These are phyloP conservation scores for Melanomma pulvis-pyrius DNA, from an alignment of 495 filamentous ascomycete genomes.

Conservation along the genomic window DNA sequence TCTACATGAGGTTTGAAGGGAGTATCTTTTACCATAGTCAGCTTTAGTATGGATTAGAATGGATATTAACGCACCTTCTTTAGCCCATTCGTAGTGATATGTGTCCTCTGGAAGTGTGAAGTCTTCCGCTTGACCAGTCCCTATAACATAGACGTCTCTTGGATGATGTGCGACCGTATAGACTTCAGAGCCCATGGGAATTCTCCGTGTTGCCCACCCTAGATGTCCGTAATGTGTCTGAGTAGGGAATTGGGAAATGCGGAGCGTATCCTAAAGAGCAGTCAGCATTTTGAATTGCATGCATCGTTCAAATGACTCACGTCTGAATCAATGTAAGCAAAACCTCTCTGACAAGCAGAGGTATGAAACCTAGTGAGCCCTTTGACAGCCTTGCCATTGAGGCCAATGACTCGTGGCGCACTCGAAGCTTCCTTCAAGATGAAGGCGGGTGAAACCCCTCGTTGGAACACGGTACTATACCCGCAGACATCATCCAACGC, in stretches of 20 bases:
- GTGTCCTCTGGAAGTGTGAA: constrained; percentile 86
- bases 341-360: constrained; percentile 73
- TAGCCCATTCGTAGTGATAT: constrained; percentile 75
- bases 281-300: constrained; percentile 25
- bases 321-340: constrained; percentile 72
- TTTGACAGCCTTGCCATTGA: constrained; percentile 65
- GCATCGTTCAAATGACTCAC: constrained; percentile 38
- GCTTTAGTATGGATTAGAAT: not conserved
- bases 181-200: constrained; percentile 72
- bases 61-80: constrained; percentile 56
- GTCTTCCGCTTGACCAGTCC: constrained; percentile 63
- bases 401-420: constrained; percentile 69
- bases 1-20: constrained; percentile 68
- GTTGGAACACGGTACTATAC: constrained; percentile 77
- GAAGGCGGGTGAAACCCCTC: constrained; percentile 76
- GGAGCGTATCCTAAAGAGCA: constrained; percentile 55
- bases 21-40: constrained; percentile 43
- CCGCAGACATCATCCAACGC: constrained; percentile 68
- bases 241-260: constrained; percentile 67
- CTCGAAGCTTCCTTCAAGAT: constrained; percentile 76
- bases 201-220: constrained; percentile 68
- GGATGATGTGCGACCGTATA: constrained; percentile 74
- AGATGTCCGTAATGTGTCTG: constrained; percentile 67
- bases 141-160: constrained; percentile 74
- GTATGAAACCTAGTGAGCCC: constrained; percentile 74